Evolutionary conservation across 441 rosid genomes (phyloP).

Genomic region (Lepidium campestre): DNA sequence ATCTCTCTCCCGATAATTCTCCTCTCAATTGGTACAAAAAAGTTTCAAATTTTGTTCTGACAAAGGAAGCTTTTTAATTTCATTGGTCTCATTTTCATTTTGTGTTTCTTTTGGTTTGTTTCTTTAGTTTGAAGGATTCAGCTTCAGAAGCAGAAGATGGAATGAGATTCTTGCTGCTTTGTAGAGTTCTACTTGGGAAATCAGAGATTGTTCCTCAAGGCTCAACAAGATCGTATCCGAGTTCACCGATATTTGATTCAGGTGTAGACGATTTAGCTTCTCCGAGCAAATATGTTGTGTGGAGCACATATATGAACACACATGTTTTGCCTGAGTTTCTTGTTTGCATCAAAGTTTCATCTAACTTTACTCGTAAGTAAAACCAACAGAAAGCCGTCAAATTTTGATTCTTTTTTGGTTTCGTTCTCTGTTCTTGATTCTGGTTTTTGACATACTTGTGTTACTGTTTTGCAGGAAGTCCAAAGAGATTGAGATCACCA

Average conservation of each 20-base stretch:
- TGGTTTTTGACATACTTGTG: background rate
- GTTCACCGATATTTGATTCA: slow-evolving; percentile 57
- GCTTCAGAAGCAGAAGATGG: slow-evolving; percentile 45
- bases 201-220: slow-evolving; percentile 58
- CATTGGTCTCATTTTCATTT: background rate
- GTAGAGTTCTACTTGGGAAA: slow-evolving; percentile 61
- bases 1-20: slow-evolving; percentile 56
- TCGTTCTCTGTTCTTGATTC: background rate
- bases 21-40: slow-evolving; percentile 49
- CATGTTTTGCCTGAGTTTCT: slow-evolving; percentile 62
- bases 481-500: slow-evolving; percentile 47
- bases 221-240: slow-evolving; percentile 46
- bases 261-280: slow-evolving; percentile 49
- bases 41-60: background rate
- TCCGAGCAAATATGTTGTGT: slow-evolving; percentile 62
- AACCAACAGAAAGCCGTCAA: background rate
- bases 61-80: background rate
- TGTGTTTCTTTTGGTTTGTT: background rate
- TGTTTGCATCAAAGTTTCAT: slow-evolving; percentile 53
- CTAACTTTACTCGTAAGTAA: slow-evolving; percentile 37
- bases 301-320: slow-evolving; percentile 68
- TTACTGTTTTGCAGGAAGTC: slow-evolving; percentile 28
- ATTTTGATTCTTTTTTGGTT: background rate
- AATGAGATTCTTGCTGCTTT: slow-evolving; percentile 54
- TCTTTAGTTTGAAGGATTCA: slow-evolving; percentile 39